Conservation (phyloP, 306 rosid genomes). For the Vigna angularis region DNA sequence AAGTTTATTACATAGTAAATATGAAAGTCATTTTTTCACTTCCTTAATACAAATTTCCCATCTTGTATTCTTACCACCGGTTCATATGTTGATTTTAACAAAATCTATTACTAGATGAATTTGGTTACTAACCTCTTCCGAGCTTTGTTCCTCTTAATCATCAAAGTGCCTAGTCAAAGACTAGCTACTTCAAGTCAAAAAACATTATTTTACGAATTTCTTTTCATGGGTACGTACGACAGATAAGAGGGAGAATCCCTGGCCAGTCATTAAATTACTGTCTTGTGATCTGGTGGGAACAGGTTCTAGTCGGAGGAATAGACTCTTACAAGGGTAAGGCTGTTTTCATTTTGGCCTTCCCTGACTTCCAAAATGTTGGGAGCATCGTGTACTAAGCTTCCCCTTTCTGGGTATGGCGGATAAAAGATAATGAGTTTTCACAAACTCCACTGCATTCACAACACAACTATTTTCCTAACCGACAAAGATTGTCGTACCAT, state of each 20-base stretch:
- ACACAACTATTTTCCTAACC: background rate
- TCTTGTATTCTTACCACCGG: background rate
- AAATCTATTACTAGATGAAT: background rate
- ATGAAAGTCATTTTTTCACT: background rate
- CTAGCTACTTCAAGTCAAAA: slow-evolving; percentile 1
- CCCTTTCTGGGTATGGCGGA: background rate
- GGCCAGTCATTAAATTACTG: background rate
- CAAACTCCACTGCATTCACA: slow-evolving; percentile 9
- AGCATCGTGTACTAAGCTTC: background rate
- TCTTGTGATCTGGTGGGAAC: background rate
- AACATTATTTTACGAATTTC: background rate
- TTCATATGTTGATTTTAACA: background rate
- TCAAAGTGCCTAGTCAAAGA: slow-evolving; percentile 8
- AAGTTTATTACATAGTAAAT: background rate
- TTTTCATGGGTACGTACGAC: background rate
- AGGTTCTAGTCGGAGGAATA: slow-evolving; percentile 1
- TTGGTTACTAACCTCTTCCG: background rate
- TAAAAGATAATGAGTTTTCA: slow-evolving; percentile 23
- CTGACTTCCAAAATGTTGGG: slow-evolving; percentile 1
- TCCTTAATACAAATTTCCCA: background rate
- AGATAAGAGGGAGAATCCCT: background rate
- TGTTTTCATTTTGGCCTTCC: background rate
- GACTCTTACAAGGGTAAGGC: background rate
- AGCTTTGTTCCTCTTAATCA: slow-evolving; percentile 4
- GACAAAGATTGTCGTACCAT: slow-evolving; percentile 1